These are phyloP conservation scores for Populus hybrid DNA, from an alignment of 441 rosid genomes.

Conservation along the genomic window DNA sequence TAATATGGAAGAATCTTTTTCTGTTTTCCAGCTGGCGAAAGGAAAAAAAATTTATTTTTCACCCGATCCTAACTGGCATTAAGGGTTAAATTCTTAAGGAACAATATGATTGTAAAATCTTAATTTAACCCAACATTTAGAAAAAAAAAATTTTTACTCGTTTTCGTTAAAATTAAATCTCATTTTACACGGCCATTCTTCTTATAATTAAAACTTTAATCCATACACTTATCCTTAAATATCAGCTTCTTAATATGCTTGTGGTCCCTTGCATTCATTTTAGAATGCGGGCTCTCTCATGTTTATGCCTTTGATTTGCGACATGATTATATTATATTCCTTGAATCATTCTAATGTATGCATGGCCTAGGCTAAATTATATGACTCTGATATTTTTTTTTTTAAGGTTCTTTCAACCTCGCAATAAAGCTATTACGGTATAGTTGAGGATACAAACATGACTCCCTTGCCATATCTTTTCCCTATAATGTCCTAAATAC, in stretches of 20 bases:
- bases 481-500: too few relatives aligned
- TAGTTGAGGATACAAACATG: not conserved
- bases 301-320: not conserved
- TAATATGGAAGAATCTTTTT: not conserved
- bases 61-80: too few relatives aligned
- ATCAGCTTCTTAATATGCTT: not conserved
- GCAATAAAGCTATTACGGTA: not conserved
- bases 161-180: not conserved
- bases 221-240: not conserved
- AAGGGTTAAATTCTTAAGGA: not conserved
- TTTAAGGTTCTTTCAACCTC: conserved; percentile 7
- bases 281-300: conserved; percentile 7
- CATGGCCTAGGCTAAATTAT: not conserved
- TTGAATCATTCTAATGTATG: conserved; percentile 5
- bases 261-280: not conserved
- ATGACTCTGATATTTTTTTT: not conserved
- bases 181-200: not conserved
- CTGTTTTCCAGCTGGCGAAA: too few relatives aligned
- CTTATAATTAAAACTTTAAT: not conserved
- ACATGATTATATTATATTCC: not conserved
- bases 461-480: too few relatives aligned
- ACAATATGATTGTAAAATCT: not conserved
- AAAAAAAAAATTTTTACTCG: not conserved
- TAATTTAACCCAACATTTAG: not conserved
- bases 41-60: too few relatives aligned